Evolutionary conservation across 1,284 basidiomycete species (phyloP).

Genomic region (Moesziomyces globuligerus): DNA sequence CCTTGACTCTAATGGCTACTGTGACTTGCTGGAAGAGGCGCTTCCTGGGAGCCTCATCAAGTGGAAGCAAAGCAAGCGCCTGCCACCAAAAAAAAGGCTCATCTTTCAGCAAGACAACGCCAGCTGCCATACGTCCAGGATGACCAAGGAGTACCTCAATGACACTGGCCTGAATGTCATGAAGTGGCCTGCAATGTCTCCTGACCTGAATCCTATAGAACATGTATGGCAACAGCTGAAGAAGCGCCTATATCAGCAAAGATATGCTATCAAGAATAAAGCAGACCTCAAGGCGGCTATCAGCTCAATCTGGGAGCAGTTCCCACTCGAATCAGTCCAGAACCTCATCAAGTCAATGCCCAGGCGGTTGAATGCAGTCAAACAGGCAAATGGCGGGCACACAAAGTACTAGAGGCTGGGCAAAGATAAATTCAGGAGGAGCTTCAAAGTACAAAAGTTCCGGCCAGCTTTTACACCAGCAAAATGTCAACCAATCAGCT

Average conservation of each 20-base stretch:
- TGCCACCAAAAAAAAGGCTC: not conserved
- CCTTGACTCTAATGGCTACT: not conserved
- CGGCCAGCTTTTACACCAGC: no score
- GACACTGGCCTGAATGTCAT: constrained; percentile 2
- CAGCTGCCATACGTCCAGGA: not conserved
- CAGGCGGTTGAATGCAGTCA: constrained; percentile 2
- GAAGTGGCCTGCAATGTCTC: constrained; percentile 11
- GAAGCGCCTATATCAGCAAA: not conserved
- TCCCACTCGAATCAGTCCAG: constrained; percentile 2
- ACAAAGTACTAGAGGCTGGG: constrained; percentile 5
- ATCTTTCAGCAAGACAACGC: constrained; percentile 2
- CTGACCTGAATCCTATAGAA: constrained; percentile 9
- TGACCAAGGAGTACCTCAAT: constrained; percentile 7
- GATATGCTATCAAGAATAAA: no score
- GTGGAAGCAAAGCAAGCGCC: not conserved
- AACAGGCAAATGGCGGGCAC: constrained; percentile 4
- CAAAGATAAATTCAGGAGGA: constrained; percentile 6
- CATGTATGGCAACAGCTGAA: constrained; percentile 11
- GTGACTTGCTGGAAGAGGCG: not conserved
- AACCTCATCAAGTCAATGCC: constrained; percentile 10
- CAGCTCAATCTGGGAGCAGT: no score
- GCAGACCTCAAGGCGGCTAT: no score
- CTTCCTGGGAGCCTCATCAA: not conserved
- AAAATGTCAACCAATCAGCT: not conserved
- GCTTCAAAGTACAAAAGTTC: not conserved